Conservation (phyloP, 371 early-diverging fungal genomes). For the Mucor mucedo region DNA sequence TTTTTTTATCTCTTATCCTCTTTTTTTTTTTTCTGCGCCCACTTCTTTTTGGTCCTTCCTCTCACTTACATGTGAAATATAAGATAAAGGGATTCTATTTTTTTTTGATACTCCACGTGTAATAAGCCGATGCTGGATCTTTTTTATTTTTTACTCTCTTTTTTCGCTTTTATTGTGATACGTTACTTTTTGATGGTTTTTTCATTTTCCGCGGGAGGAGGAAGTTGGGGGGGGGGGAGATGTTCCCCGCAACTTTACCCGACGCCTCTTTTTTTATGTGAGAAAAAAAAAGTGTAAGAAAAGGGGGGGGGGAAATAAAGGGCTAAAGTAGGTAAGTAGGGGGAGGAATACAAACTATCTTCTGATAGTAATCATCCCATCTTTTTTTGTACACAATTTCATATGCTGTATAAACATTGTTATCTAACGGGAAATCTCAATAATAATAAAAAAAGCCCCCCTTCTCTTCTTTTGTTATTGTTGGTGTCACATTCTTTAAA, state of each 20-base stretch:
- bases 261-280: background rate
- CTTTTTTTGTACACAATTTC: conserved; percentile 4
- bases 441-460: background rate
- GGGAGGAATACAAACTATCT: background rate
- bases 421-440: background rate
- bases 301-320: background rate
- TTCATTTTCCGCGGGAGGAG: background rate
- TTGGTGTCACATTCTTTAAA: background rate
- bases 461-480: no score
- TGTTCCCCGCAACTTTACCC: background rate
- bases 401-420: conserved; percentile 4
- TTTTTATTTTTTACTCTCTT: background rate
- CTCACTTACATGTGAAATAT: background rate
- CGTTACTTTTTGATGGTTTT: conserved; percentile 5
- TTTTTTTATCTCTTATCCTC: background rate
- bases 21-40: background rate
- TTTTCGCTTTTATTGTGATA: background rate
- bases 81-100: background rate
- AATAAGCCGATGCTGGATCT: no score
- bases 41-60: no score
- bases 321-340: no score
- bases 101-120: no score
- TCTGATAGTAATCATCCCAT: conserved; percentile 8
- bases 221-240: no score
- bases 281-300: background rate